Conservation (phyloP, 192 early-diverging fungal genomes). For the Kappamyces sp. region DNA sequence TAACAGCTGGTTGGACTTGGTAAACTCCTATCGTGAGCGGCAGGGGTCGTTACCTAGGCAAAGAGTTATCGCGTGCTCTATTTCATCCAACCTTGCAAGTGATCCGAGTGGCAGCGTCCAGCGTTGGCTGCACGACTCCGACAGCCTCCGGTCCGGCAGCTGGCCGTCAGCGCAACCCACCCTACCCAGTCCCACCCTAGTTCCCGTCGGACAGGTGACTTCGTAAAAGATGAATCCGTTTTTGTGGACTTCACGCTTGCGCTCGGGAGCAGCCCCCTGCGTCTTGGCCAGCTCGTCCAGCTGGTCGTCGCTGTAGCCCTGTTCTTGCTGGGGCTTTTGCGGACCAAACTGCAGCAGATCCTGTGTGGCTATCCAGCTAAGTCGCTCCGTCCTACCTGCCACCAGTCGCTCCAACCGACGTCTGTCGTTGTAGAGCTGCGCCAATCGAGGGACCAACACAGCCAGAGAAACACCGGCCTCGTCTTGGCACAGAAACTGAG, state of each 20-base stretch:
- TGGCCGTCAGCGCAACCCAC: not conserved
- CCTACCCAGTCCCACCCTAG: slow-evolving; percentile 47
- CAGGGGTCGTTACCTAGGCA: not conserved
- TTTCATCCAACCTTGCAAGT: not conserved
- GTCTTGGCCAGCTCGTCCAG: slow-evolving; percentile 38
- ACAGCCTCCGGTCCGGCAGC: slow-evolving; percentile 25
- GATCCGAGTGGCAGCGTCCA: slow-evolving; percentile 34
- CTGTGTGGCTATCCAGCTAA: slow-evolving; percentile 28
- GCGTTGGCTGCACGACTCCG: slow-evolving; percentile 31
- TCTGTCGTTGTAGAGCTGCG: slow-evolving; percentile 13
- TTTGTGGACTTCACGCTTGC: slow-evolving; percentile 18
- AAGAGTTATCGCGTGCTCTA: slow-evolving; percentile 3
- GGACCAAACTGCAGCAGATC: slow-evolving; percentile 50
- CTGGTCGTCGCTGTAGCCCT: slow-evolving; percentile 54
- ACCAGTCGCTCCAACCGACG: slow-evolving; percentile 17
- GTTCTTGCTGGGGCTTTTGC: slow-evolving; percentile 43
- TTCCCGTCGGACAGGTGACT: slow-evolving; percentile 52
- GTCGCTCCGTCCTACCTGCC: slow-evolving; percentile 12
- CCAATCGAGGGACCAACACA: slow-evolving; percentile 22
- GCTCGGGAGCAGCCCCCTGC: slow-evolving; percentile 5
- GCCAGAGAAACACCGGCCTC: slow-evolving; percentile 21
- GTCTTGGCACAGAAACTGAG: slow-evolving; percentile 36
- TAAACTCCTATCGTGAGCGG: slow-evolving; percentile 24
- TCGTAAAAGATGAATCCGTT: slow-evolving; percentile 36
- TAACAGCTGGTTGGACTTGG: slow-evolving; percentile 32